Base-by-base conservation (phyloP, 208 protist genomes). In the Crithidia sp. region DNA sequence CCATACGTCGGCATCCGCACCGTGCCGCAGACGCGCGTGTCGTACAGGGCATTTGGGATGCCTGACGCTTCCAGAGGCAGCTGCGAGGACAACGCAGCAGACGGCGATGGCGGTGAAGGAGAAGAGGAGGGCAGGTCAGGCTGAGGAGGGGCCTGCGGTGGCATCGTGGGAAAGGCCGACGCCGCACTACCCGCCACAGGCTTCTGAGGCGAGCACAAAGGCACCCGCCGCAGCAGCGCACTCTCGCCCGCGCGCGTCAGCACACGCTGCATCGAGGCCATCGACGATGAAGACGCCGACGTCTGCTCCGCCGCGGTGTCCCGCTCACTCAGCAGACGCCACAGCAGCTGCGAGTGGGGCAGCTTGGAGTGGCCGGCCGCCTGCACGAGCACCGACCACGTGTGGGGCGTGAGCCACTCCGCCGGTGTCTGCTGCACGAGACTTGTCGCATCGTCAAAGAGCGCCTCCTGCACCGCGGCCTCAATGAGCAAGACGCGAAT, bases 331-430 rank as follows among this genome's bases (percentile, higher is more conserved):
- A 96, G 61, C 14, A 94, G 64, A 8, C 69, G 55, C 87, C 86
- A 89, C 16, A 96, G 71, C 44, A 94, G 53, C 37, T 63, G 64
- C n/a, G 87, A 89, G 78, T 94, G 71, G 13, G 88, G 78, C 52
- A 96, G 56, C 71, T 83, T 86, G 17, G 79, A 75, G 49, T 90
- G 81, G 10, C 75, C 82, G 3, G 89, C 91, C 7, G 82, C 75
- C 36, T 82, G 65, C 64, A 92, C 76, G 2, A 93, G 74, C 19
- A 60, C 40, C 39, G 59, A 41, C 89, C 91, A 96, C 39, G 85
- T 44, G 49, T 67, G 61, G 10, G 88, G 84, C 2, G 85, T 91
- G 17, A 96, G 82, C 82, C 80, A 86, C 57, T 47, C 70, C 5
- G 55, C 74, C 13, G 82, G 84, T 28, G 81, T 89, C 9, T 79